Evolutionary conservation across 2,329 filamentous ascomycete genomes (phyloP), one percentile per base, ranked within the genome.

Genomic region (Penicillium sumatraense): DNA sequence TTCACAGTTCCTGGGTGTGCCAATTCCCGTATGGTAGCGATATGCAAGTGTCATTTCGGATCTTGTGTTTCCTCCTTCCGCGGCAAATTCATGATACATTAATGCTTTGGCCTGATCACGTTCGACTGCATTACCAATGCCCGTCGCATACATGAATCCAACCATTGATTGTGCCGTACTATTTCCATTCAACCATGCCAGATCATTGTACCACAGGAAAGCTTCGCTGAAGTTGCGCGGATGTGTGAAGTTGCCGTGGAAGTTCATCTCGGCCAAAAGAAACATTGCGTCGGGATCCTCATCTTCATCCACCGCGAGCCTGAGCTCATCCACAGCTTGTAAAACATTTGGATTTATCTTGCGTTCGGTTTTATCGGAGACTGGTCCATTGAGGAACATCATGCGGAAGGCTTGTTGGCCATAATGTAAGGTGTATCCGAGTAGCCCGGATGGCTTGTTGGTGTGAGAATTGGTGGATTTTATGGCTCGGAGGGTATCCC

Each of bases 41-140:
- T 92, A 96, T 3, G 88, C 96, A 5, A 96, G 82, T 0, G 93
- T 93, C 95, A 99, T 98, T 75, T 98, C 89, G 5, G 93, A 93
- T 52, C 88, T 84, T 14, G 88, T 89, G 69, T 96, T 87, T 18
- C 91, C 93, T 51, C 86, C 86, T 61, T 92, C 82, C 0, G 95
- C 95, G 0, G 95, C 93, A 71, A 98, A 95, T 0, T 91, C 96
- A 73, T 99, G 93, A 74, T 97, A 98, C 36, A 98, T 80, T 66
- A 98, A 81, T 3, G 95, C 91, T 74, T 91, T 93, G 10, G 93
- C 93, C 75, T 98, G 95, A 67, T 99, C 90, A 40, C 86, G 84
- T 69, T 90, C 85, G 5, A 96, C 90, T 1, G 87, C 88, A 27
- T 86, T 86, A 14, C 91, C 93, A 54, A 99, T 82, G 0, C 95